Evolutionary conservation across 768 basidiomycete genomes (phyloP).

Genomic region (Lactarius trivialis): DNA sequence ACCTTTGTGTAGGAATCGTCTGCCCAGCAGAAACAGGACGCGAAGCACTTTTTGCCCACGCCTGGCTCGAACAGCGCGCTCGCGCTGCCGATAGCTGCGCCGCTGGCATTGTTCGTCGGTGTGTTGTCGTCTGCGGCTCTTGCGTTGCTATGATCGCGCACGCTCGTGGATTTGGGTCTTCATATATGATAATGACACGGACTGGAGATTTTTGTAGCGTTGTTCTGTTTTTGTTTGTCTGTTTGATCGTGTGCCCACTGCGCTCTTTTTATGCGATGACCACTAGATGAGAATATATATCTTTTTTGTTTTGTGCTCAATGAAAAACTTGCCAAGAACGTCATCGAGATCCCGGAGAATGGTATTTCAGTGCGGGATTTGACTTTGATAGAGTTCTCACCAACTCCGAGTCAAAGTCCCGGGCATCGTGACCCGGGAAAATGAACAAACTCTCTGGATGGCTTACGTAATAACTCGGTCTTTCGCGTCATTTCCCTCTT

Average conservation of each 20-base stretch:
- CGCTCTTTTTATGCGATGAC: background rate
- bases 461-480: background rate
- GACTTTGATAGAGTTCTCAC: background rate
- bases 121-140: slow-evolving; percentile 1
- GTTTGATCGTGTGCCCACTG: background rate
- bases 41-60: slow-evolving; percentile 53
- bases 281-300: background rate
- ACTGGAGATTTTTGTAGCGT: background rate
- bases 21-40: slow-evolving; percentile 46
- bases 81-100: background rate
- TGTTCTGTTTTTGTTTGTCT: background rate
- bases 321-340: background rate
- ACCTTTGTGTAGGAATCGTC: slow-evolving; percentile 45
- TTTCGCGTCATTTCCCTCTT: too few species aligned
- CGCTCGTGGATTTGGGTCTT: background rate
- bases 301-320: background rate
- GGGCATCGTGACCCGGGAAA: too few species aligned
- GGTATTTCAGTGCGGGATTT: background rate
- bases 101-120: background rate
- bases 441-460: too few species aligned
- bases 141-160: background rate
- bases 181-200: background rate
- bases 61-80: slow-evolving; percentile 41
- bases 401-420: too few species aligned
- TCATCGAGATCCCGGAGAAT: background rate